A percentile compares a stretch with the other conserved stretches of the same genome.
Evolutionary conservation across 1,284 basidiomycete genomes (phyloP).

Genomic region (Wolfiporia cocos): DNA sequence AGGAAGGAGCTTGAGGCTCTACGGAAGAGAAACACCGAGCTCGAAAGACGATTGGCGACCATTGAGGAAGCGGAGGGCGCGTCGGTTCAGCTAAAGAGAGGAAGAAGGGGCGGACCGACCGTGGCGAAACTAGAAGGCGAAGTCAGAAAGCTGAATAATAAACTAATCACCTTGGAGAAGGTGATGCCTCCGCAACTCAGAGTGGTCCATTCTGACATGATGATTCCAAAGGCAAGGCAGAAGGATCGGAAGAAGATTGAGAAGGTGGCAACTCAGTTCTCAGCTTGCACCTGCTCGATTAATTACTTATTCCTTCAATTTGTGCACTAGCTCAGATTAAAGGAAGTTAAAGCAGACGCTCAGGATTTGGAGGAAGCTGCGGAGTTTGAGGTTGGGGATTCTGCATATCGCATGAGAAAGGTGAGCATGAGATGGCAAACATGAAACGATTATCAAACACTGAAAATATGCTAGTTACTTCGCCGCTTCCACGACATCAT

Average conservation of each 20-base stretch:
- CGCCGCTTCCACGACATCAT: constrained; percentile 36
- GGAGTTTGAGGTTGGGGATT: constrained; percentile 26
- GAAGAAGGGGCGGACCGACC: constrained; percentile 15
- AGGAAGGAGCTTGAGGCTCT: constrained; percentile 17
- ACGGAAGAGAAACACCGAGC: constrained; percentile 18
- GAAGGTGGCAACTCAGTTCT: constrained; percentile 19
- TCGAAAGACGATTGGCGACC: constrained; percentile 21
- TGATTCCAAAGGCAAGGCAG: constrained; percentile 17
- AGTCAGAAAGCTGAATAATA: constrained; percentile 19
- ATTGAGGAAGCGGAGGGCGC: constrained; percentile 21
- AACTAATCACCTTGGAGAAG: constrained; percentile 23
- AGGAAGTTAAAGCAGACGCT: constrained; percentile 33
- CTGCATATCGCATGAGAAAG: constrained; percentile 35
- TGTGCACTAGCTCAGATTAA: constrained; percentile 27
- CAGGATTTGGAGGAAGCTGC: constrained; percentile 28
- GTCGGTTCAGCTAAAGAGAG: constrained; percentile 21
- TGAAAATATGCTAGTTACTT: background rate
- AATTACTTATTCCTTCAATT: no score
- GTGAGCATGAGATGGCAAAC: constrained; percentile 20
- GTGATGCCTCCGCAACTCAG: no score
- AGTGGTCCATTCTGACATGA: background rate
- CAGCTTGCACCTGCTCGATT: no score
- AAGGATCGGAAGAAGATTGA: constrained; percentile 26
- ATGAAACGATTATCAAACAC: no score
- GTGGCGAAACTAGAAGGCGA: constrained; percentile 16